phyloP scores from a whole-genome alignment of 2,329 filamentous ascomycete genomes.

The Colletotrichum spaethianum region DNA sequence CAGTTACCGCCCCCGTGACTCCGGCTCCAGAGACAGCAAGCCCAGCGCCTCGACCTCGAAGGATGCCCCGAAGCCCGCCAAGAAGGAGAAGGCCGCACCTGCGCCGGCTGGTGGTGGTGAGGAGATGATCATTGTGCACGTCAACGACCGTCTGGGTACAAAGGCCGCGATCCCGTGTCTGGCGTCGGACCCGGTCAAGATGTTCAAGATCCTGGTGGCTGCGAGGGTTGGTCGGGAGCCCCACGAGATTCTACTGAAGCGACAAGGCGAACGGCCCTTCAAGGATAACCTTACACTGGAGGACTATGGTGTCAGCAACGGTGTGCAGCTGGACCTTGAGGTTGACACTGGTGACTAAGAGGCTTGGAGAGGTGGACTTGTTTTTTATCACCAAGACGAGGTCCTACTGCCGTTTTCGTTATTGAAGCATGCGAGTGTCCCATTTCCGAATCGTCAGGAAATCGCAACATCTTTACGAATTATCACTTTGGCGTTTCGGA shows the following conservation, averaged over 20 bases:
- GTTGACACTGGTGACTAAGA: conserved; percentile 72
- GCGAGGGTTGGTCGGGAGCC: conserved; percentile 90
- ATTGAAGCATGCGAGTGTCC: background rate
- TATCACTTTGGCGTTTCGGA: conserved; percentile 25
- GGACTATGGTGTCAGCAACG: conserved; percentile 95
- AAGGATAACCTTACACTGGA: conserved; percentile 90
- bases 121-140: conserved; percentile 93
- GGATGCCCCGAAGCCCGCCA: conserved; percentile 46
- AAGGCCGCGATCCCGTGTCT: conserved; percentile 94
- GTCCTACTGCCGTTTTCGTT: background rate
- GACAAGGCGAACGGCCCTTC: conserved; percentile 93
- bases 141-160: conserved; percentile 97
- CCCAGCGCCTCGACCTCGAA: conserved; percentile 48
- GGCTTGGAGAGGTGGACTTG: background rate
- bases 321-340: conserved; percentile 78
- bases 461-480: background rate
- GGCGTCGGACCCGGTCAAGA: conserved; percentile 84
- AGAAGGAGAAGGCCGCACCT: conserved; percentile 49
- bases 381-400: background rate
- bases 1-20: conserved; percentile 43
- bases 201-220: conserved; percentile 93
- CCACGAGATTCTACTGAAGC: conserved; percentile 91
- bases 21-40: conserved; percentile 46
- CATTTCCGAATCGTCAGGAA: background rate
- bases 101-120: conserved; percentile 62